Evolutionary conservation across 1,284 basidiomycete species (phyloP), one percentile per base, ranked within the genome.

Genomic region (Cryptococcus sp.): DNA sequence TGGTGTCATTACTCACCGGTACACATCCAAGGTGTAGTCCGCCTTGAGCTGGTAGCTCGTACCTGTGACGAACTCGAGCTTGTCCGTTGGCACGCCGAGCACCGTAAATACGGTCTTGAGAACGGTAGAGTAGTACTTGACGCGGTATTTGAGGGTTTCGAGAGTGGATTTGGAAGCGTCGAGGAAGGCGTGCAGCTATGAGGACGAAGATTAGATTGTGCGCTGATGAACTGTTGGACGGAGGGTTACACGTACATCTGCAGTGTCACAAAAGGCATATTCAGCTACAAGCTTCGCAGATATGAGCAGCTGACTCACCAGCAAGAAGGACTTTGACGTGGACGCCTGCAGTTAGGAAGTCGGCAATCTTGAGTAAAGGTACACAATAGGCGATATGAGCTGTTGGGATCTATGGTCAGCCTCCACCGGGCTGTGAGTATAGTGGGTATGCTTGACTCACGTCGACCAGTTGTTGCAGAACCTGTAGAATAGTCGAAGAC

Each of bases 361-460:
- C 96, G 39, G 94, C 93, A 57, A 98, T 93, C 82, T 99, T 99
- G 50, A 87, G 88, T 58, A 99, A 81, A 3, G 96, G 87, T 0
- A 96, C 95, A 75, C 97, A 93, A 83, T 99, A 99, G 13, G 92
- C 96, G 61, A 99, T 89, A 72, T 99, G 95, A 22, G 93, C 93
- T 96, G 68, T 54, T 59, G 6, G 22, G 16, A 44, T 38, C 25
- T 6, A 47, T 26, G 26, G 51, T 66, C 48, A 63, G 57, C 41
- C 40, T 50, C 26, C 1, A 7, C 17, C 19, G 17, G 25, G 47
- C 45, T 43, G 29, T 34, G 13, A 26, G 46, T 5, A 26, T 47
- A 26, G 19, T 20, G n/a, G 13, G 48, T 17, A 50, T 26, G 29
- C 8, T 34, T 34, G 26, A 80, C 90, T 79, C 77, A 95, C 92